Evolutionary conservation across 331 rosid species (phyloP), one percentile per base, ranked within the genome.

Genomic region (Erythrophleum ivorense): DNA sequence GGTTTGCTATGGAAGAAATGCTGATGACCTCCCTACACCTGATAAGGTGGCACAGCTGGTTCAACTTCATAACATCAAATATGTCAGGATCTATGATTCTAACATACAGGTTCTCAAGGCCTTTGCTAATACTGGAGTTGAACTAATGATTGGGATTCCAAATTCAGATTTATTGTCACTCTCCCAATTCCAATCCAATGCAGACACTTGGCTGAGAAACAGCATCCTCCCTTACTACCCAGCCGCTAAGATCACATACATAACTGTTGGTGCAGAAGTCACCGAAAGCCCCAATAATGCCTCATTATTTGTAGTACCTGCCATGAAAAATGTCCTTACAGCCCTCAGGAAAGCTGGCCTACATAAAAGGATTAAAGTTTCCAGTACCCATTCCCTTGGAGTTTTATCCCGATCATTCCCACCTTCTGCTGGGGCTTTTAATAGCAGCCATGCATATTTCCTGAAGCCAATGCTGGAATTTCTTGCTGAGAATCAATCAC

Each of bases 351-450:
- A 93, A 79, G 92, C 78, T 15, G 99, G 98, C 62, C 83, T 96
- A 69, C 89, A 87, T 70, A 93, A 88, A 85, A 93, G 82, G 92
- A 96, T 96, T 6, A 96, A 87, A 74, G 92, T 96, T 78, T 92
- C 99, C 29, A 96, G 89, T 54, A 93, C 99, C 33, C 98, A 87
- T 88, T 96, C 98, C 64, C 99, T 96, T 0, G 97, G 99, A 45
- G 94, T 96, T 84, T 76, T 96, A 81, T 96, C 99, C 13, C 90
- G 98, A 55, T 93, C 99, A 2, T 96, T 93, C 79, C 99, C 99
- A 15, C 99, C 99, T 48, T 96, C 99, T 54, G 99, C 97, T 0
- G 99, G 99, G 31, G 99, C 99, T 15, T 93, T 96, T 83, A 90
- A 89, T 82, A 96, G 99, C 62, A 88, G 91, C 69, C 90, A 83